Evolutionary conservation across 202 grass and related monocot species (phyloP), one percentile per base, ranked within the genome.

Genomic region (Panicum hallii): DNA sequence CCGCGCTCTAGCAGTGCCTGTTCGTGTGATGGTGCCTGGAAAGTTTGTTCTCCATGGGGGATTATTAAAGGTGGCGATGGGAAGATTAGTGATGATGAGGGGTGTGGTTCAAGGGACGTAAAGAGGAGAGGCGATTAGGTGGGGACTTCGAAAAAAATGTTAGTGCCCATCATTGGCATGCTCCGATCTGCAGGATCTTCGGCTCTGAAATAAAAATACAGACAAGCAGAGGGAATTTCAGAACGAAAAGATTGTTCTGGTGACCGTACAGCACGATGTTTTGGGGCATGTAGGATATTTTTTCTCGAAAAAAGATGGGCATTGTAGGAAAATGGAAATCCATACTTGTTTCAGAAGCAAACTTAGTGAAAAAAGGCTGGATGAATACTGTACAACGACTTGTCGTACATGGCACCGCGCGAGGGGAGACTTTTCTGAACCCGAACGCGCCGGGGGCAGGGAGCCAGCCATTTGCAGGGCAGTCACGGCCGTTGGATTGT

Each of bases 81-180:
- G 57, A 26, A 45, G 84, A 60, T 87, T 71, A 58, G 81, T 69
- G 85, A 80, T 81, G 81, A 87, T 87, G 78, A 85, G 56, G 77
- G 85, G 82, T 88, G 85, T 41, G 89, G 77, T 75, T 50, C 82
- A 91, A 87, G 84, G 84, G 72, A 87, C 63, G 80, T 87, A 84
- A 84, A 84, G 85, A 45, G 77, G 85, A 38, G 56, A 71, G 26
- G 66, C 41, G 43, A 87, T 90, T 81, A 50, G 76, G 77, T 90
- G 81, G 38, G 58, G 81, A 23, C 68, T 74, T 44, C 0, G n/a
- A 76, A 87, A 84, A 2, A 64, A 77, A 50, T 42, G 52, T 9
- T 63, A 38, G 49, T 56, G 55, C 56, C 76, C 75, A 87, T 81
- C 70, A 80, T 84, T 55, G 76, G 30, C 61, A 19, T 48, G 72